phyloP scores from a whole-genome alignment of 352 stramenopile species.

The Pythium phragmitis region DNA sequence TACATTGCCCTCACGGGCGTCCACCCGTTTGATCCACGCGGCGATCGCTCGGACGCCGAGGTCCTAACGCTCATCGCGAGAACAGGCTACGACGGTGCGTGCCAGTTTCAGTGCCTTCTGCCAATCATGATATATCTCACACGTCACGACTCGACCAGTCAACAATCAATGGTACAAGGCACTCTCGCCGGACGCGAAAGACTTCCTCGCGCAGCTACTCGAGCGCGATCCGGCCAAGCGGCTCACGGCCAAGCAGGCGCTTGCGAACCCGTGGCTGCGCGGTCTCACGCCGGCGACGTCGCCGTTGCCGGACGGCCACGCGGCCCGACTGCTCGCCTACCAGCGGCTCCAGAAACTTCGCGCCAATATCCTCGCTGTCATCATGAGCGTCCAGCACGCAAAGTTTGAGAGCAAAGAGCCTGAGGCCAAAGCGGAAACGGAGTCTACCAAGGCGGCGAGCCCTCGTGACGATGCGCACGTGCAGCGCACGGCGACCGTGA shows the following conservation, averaged over 20 bases:
- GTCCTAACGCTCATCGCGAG: conserved; percentile 59
- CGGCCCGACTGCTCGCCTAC: conserved; percentile 54
- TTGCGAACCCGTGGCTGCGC: conserved; percentile 64
- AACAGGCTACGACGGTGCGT: conserved; percentile 59
- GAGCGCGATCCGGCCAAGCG: conserved; percentile 47
- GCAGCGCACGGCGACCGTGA: conserved; percentile 52
- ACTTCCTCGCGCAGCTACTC: conserved; percentile 55
- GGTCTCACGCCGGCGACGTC: conserved; percentile 41
- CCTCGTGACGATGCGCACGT: not conserved
- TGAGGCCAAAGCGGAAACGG: not conserved
- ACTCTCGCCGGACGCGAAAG: conserved; percentile 58
- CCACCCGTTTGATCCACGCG: conserved; percentile 73
- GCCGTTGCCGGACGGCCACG: conserved; percentile 48
- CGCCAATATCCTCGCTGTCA: conserved; percentile 72
- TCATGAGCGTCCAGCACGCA: conserved; percentile 63
- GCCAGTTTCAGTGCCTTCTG: not conserved
- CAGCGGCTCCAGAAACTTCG: conserved; percentile 69
- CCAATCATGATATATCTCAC: not conserved
- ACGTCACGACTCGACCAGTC: conserved; percentile 28
- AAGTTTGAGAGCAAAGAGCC: conserved; percentile 37
- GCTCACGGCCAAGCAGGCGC: conserved; percentile 51
- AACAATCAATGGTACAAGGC: conserved; percentile 66
- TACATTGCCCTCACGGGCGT: conserved; percentile 80
- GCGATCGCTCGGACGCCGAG: conserved; percentile 67
- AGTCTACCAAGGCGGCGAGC: not conserved